These are phyloP conservation scores for Xylariaceae sp. DNA, from an alignment of 2,329 filamentous ascomycete species.

Conservation along the genomic window DNA sequence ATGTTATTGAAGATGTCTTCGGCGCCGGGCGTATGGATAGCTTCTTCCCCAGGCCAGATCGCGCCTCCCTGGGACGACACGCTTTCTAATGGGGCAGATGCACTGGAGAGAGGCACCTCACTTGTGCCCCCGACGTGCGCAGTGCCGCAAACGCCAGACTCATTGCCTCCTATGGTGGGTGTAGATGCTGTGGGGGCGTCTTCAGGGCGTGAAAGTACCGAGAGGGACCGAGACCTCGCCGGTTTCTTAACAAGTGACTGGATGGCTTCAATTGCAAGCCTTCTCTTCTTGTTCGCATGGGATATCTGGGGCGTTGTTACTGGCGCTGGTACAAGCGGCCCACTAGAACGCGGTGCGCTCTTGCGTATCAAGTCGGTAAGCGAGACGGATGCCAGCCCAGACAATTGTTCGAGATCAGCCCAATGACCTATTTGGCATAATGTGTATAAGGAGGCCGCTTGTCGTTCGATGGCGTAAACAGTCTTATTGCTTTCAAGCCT, in stretches of 20 bases:
- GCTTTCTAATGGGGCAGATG: conserved; percentile 1
- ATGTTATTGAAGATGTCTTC: conserved; percentile 54
- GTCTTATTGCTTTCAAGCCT: conserved; percentile 49
- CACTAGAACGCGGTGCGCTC: conserved; percentile 26
- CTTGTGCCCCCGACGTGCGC: not conserved
- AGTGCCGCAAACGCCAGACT: not conserved
- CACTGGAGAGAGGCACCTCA: not conserved
- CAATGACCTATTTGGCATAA: conserved; percentile 63
- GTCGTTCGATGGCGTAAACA: conserved; percentile 61
- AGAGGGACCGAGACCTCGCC: conserved; percentile 39
- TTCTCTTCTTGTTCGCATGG: conserved; percentile 49
- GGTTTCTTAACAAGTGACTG: conserved; percentile 56
- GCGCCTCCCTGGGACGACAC: conserved; percentile 10
- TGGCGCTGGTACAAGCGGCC: conserved; percentile 16
- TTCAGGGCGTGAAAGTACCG: conserved; percentile 16
- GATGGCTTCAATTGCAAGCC: conserved; percentile 57
- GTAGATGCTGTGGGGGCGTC: conserved; percentile 12
- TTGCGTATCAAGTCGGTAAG: conserved; percentile 31
- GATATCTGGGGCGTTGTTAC: conserved; percentile 43
- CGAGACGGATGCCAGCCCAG: conserved; percentile 43
- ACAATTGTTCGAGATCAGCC: conserved; percentile 55
- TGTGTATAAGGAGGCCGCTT: conserved; percentile 56
- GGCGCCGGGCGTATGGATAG: conserved; percentile 36
- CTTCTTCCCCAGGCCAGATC: conserved; percentile 16
- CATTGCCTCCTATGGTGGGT: conserved; percentile 6